These are phyloP conservation scores for Lasiosphaeriaceae sp. DNA, from an alignment of 495 filamentous ascomycete species.

Conservation along the genomic window DNA sequence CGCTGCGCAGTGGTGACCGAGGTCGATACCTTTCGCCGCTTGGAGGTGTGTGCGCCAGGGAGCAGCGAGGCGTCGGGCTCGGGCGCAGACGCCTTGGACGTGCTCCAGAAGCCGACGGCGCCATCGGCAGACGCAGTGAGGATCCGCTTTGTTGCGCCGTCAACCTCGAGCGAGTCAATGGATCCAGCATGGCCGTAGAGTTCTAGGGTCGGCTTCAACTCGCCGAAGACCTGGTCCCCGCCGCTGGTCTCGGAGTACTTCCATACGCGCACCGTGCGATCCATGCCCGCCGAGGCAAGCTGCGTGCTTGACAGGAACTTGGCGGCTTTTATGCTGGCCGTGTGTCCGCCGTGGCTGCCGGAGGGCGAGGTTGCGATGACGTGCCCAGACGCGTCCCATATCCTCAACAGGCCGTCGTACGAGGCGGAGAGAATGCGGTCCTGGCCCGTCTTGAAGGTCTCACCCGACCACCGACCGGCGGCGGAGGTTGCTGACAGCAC, in stretches of 20 bases:
- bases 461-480: constrained; percentile 53
- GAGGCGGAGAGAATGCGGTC: constrained; percentile 77
- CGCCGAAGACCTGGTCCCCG: constrained; percentile 53
- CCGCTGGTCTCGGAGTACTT: constrained; percentile 60
- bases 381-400: constrained; percentile 86
- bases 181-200: constrained; percentile 78
- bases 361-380: constrained; percentile 65
- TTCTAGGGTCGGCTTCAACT: constrained; percentile 72
- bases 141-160: constrained; percentile 69
- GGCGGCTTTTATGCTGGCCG: constrained; percentile 68
- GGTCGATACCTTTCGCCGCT: constrained; percentile 72
- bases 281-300: constrained; percentile 75
- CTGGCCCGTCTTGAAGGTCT: constrained; percentile 38
- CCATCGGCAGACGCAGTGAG: constrained; percentile 80
- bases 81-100: constrained; percentile 67
- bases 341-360: constrained; percentile 64
- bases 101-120: constrained; percentile 79
- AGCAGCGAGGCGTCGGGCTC: constrained; percentile 62
- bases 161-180: constrained; percentile 73
- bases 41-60: constrained; percentile 57
- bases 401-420: constrained; percentile 80
- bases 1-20: constrained; percentile 64
- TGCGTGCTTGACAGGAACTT: constrained; percentile 73
- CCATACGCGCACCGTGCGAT: constrained; percentile 83
- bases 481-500: constrained; percentile 65